Conservation (phyloP, 2,329 filamentous ascomycete species). For the Hypoxylon sp. region DNA sequence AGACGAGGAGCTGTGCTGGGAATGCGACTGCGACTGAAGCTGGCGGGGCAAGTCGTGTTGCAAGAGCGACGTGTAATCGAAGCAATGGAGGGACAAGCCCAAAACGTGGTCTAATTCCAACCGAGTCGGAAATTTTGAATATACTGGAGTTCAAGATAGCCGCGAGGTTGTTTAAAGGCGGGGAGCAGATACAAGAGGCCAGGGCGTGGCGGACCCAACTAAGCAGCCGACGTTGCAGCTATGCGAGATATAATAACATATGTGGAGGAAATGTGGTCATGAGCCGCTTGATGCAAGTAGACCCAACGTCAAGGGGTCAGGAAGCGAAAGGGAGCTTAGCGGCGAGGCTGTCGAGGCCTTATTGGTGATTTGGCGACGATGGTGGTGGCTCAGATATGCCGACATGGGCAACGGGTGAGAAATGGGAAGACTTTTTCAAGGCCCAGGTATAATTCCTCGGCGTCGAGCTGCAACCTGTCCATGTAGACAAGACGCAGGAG, state of each 20-base stretch:
- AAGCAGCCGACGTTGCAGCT: conserved; percentile 42
- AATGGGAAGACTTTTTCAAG: neutral
- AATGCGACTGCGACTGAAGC: conserved; percentile 21
- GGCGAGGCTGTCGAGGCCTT: conserved; percentile 42
- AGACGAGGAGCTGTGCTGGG: conserved; percentile 36
- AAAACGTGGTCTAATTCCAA: conserved; percentile 40
- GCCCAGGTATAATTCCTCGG: conserved; percentile 31
- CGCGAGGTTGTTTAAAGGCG: conserved; percentile 33
- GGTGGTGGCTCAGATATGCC: conserved; percentile 37
- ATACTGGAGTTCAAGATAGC: conserved; percentile 25
- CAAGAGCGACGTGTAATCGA: conserved; percentile 34
- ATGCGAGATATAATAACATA: conserved; percentile 41
- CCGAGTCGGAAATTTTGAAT: conserved; percentile 26
- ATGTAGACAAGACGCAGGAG: conserved; percentile 36
- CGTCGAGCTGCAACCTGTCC: conserved; percentile 32
- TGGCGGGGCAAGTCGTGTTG: conserved; percentile 31
- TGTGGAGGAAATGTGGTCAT: conserved; percentile 43
- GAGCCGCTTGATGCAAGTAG: conserved; percentile 38
- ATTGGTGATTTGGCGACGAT: conserved; percentile 42
- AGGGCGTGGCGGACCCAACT: conserved; percentile 35
- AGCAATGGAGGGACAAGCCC: conserved; percentile 42
- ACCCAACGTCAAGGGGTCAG: conserved; percentile 34
- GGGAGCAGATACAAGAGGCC: conserved; percentile 36
- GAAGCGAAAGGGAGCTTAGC: conserved; percentile 30
- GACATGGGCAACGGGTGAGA: conserved; percentile 28